phyloP scores from a whole-genome alignment of 257 asterid genomes.

The Solanum etuberosum region DNA sequence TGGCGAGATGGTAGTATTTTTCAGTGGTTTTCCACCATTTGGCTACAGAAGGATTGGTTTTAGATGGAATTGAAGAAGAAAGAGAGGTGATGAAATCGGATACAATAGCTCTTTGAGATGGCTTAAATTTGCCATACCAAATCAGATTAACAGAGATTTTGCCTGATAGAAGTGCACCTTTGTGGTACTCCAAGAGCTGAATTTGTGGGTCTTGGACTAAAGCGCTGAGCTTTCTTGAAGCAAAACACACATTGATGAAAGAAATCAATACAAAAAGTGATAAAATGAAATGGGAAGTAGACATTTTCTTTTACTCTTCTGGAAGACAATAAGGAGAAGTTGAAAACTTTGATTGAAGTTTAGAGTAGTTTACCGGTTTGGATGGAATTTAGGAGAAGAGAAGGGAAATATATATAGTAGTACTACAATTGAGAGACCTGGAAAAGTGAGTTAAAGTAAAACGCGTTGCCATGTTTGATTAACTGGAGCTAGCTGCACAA shows the following conservation, averaged over 20 bases:
- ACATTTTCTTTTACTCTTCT: background rate
- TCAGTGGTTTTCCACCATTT: conserved; percentile 37
- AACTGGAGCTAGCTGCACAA: background rate
- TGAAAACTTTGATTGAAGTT: background rate
- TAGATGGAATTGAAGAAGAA: conserved; percentile 2
- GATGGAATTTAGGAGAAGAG: background rate
- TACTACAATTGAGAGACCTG: background rate
- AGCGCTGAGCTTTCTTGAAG: background rate
- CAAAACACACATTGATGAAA: background rate
- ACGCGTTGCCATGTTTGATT: background rate
- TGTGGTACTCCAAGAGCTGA: background rate
- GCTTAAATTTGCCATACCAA: conserved; percentile 14
- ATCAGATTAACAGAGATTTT: conserved; percentile 6
- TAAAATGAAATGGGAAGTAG: background rate
- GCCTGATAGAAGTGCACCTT: conserved; percentile 2
- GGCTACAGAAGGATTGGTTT: conserved; percentile 24
- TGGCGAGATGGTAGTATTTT: conserved; percentile 21
- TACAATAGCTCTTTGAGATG: conserved; percentile 9
- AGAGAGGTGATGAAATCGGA: conserved; percentile 25
- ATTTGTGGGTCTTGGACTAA: background rate
- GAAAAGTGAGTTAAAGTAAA: background rate
- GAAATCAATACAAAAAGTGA: background rate
- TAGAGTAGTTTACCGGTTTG: background rate
- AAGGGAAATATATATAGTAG: background rate
- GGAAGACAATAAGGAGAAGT: background rate